Evolutionary conservation across 805 yeast genomes (phyloP).

Genomic region (Ogataea haglerorum): DNA sequence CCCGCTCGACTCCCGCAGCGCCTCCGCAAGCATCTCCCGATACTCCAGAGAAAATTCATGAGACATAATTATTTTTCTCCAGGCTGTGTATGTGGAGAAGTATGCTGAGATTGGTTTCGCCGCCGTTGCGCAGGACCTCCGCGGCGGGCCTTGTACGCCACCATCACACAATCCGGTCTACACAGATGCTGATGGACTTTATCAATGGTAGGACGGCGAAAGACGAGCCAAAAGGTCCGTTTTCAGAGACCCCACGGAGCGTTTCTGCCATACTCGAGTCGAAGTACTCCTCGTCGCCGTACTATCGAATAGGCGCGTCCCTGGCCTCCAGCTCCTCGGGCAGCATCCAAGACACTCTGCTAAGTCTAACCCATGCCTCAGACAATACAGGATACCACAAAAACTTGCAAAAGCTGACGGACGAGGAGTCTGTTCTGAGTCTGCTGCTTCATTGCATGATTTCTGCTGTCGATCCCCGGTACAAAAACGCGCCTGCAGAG

Average conservation of each 20-base stretch:
- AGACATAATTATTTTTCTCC: slow-evolving; percentile 13
- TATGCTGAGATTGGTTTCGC: slow-evolving; percentile 3
- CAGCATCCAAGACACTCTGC: slow-evolving; percentile 12
- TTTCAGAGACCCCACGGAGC: neutral
- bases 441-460: slow-evolving; percentile 21
- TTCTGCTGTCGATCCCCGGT: slow-evolving; percentile 10
- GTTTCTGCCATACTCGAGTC: slow-evolving; percentile 5
- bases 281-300: slow-evolving; percentile 3
- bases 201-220: neutral
- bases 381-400: slow-evolving; percentile 2
- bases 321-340: slow-evolving; percentile 8
- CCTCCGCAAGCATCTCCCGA: slow-evolving; percentile 23
- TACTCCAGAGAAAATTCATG: slow-evolving; percentile 18
- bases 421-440: slow-evolving; percentile 26
- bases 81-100: slow-evolving; percentile 8
- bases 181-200: neutral
- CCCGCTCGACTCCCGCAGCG: slow-evolving; percentile 13
- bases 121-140: neutral
- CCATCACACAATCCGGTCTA: neutral
- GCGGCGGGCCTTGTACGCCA: neutral
- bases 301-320: neutral
- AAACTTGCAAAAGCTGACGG: slow-evolving; percentile 14
- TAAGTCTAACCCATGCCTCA: slow-evolving; percentile 1
- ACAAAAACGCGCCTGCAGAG: slow-evolving; percentile 8
- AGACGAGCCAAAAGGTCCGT: neutral